Evolutionary conservation across 2,329 filamentous ascomycete species (phyloP), one percentile per base, ranked within the genome.

Genomic region (Hymenoscyphus fraxineus): DNA sequence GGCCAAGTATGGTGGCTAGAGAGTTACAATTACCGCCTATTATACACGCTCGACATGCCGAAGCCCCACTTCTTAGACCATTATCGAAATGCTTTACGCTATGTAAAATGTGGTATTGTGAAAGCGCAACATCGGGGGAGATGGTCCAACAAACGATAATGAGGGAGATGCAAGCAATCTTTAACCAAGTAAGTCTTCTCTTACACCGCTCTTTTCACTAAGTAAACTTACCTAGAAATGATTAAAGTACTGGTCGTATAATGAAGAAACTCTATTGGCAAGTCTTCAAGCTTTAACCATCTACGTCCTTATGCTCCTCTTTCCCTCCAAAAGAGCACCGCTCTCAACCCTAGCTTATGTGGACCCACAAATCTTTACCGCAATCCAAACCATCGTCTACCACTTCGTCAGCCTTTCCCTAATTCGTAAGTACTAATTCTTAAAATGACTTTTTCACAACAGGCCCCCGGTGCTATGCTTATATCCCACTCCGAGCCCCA

Each of bases 1-100:
- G 75, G 74, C 77, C 77, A n/a, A 68, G 72, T 15, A 78, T 77
- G 72, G 67, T 79, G 12, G 76, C 76, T 13, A 75, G 77, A 64
- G 75, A 72, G 4, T 71, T 76, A 41, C 76, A 77, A 60, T 63
- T 75, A 13, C 77, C 77, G 10, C 77, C 77, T 32, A 71, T 78
- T 27, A 71, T 78, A 31, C 58, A 60, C 32, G 6, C 31, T 27
- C 27, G 13, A 5, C 77, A 79, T 65, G 69, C 70, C 38, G 68
- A 73, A 51, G 67, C 70, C 19, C 12, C 73, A 19, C 19, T 61
- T 13, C n/a, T 75, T 1, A 65, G 64, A 44, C 76, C 75, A 10
- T 71, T 79, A 44, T 72, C 72, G 15, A 76, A 76, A 32, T 78
- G 77, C 63, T 73, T 77, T 61, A 73, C 73, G 2, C 65, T 79